Evolutionary conservation across 495 filamentous ascomycete genomes (phyloP).

Genomic region (Hypomontagnella submonticulosa): DNA sequence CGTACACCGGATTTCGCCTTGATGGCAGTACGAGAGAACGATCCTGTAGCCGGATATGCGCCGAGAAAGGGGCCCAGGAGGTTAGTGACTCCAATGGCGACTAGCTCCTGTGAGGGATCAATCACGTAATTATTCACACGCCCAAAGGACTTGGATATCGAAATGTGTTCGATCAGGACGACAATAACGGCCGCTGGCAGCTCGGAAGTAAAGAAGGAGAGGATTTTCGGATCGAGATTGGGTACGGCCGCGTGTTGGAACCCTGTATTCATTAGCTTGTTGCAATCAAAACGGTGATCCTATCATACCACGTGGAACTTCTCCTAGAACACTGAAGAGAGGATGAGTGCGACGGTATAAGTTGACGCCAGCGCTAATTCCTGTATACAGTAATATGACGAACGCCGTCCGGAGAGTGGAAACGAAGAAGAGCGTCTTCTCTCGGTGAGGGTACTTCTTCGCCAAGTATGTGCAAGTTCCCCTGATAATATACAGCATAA

Average conservation of each 20-base stretch:
- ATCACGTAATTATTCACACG: constrained; percentile 66
- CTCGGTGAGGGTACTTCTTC: constrained; percentile 50
- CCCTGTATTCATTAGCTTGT: constrained; percentile 43
- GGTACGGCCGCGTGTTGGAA: constrained; percentile 58
- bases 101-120: constrained; percentile 64
- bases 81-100: constrained; percentile 65
- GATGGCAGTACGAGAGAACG: constrained; percentile 63
- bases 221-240: constrained; percentile 46
- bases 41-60: constrained; percentile 64
- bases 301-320: constrained; percentile 54
- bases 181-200: constrained; percentile 59
- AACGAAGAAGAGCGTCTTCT: constrained; percentile 58
- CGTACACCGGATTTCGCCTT: constrained; percentile 63
- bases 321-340: constrained; percentile 56
- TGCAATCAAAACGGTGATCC: constrained; percentile 16
- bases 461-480: constrained; percentile 57
- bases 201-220: constrained; percentile 49
- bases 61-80: constrained; percentile 64
- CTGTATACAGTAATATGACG: constrained; percentile 57
- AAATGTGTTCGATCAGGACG: constrained; percentile 65
- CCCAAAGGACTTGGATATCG: constrained; percentile 66
- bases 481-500: constrained; percentile 61
- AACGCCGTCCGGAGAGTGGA: constrained; percentile 59
- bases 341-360: constrained; percentile 41
- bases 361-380: constrained; percentile 54